phyloP scores from a whole-genome alignment of 331 rosid species.

The Malus hybrid region DNA sequence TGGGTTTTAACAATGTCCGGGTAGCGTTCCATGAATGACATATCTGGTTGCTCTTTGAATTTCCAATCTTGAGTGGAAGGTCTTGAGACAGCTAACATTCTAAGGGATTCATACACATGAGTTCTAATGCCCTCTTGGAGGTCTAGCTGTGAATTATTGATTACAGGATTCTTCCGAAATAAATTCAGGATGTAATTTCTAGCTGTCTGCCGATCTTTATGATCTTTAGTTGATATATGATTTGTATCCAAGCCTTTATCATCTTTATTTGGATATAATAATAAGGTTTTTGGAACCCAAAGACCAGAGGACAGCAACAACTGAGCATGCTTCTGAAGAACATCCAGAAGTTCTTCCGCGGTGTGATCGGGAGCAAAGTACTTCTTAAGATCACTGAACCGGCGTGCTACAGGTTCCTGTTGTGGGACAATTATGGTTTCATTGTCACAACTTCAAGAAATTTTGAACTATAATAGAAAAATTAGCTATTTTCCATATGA shows the following conservation, averaged over 20 bases:
- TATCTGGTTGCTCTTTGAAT: conserved; percentile 53
- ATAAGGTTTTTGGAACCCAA: conserved; percentile 64
- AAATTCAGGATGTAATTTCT: conserved; percentile 45
- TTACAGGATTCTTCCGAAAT: conserved; percentile 45
- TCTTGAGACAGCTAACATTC: conserved; percentile 45
- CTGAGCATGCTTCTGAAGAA: conserved; percentile 54
- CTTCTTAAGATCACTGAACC: conserved; percentile 65
- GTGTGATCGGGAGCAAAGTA: conserved; percentile 66
- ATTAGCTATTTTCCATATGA: neutral
- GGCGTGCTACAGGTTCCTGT: conserved; percentile 61
- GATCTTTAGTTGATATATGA: conserved; percentile 3
- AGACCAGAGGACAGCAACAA: conserved; percentile 48
- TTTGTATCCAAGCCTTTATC: neutral
- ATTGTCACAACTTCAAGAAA: neutral
- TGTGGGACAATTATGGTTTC: neutral
- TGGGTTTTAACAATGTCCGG: conserved; percentile 53
- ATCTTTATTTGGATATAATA: conserved; percentile 24
- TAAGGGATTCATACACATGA: conserved; percentile 18
- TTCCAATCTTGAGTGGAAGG: conserved; percentile 33
- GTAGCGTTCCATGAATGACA: conserved; percentile 45
- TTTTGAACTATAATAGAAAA: neutral
- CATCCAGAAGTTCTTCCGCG: conserved; percentile 43
- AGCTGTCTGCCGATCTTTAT: conserved; percentile 26
- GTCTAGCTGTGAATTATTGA: conserved; percentile 35
- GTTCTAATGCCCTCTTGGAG: conserved; percentile 22